phyloP scores from a whole-genome alignment of 139 green algal species.

The Tetraselmis chui region DNA sequence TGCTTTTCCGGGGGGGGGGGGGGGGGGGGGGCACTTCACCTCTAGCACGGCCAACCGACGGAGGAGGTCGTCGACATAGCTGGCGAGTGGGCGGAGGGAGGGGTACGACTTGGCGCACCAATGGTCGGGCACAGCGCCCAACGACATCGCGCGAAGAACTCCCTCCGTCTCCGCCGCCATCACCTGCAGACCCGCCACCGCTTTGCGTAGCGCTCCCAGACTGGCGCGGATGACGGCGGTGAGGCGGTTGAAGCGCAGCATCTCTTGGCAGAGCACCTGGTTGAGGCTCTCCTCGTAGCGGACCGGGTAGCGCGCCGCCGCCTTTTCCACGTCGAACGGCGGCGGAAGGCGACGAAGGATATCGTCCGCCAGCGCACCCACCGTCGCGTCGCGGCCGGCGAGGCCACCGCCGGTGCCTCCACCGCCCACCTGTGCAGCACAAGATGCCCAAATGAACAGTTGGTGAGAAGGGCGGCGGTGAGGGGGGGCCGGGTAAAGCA shows the following conservation, averaged over 20 bases:
- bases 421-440: no score
- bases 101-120: conserved; percentile 26
- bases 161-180: conserved; percentile 53
- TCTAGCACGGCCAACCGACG: conserved; percentile 24
- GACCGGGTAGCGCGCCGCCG: conserved; percentile 25
- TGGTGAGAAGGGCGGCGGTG: no score
- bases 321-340: conserved; percentile 34
- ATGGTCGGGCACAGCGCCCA: conserved; percentile 22
- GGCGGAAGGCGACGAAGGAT: conserved; percentile 36
- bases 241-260: conserved; percentile 49
- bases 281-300: conserved; percentile 36
- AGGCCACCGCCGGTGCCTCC: conserved; percentile 5
- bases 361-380: conserved; percentile 45
- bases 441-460: no score
- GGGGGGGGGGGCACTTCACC: no score
- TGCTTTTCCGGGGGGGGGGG: no score
- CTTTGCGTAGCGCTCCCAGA: conserved; percentile 63
- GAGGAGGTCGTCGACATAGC: conserved; percentile 27
- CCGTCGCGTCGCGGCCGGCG: conserved; percentile 42
- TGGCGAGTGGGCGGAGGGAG: conserved; percentile 19
- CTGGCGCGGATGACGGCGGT: conserved; percentile 32
- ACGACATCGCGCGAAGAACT: conserved; percentile 32
- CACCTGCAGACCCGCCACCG: conserved; percentile 65
- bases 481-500: no score
- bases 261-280: conserved; percentile 72